These are phyloP conservation scores for Kalmusia sp. DNA, from an alignment of 2,329 filamentous ascomycete species.

Conservation along the genomic window DNA sequence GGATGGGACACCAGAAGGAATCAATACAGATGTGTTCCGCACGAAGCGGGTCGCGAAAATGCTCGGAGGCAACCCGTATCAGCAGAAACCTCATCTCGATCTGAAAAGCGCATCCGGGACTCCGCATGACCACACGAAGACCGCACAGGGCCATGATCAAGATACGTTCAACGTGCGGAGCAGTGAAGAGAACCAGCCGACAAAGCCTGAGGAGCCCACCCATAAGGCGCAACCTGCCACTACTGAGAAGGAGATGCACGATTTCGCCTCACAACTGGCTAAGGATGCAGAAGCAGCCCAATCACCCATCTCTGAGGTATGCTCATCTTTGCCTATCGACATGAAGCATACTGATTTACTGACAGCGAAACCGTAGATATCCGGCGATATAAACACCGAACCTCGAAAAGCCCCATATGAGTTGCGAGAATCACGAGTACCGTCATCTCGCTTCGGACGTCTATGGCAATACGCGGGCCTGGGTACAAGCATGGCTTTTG, in stretches of 20 bases:
- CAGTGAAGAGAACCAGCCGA: constrained; percentile 20
- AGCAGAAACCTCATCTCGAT: constrained; percentile 41
- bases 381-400: constrained; percentile 30
- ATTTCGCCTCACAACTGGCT: constrained; percentile 56
- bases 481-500: constrained; percentile 93
- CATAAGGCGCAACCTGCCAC: constrained; percentile 17
- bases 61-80: constrained; percentile 56
- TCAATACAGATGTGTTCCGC: constrained; percentile 68
- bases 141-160: constrained; percentile 47
- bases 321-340: not conserved
- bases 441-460: constrained; percentile 83
- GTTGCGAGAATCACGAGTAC: constrained; percentile 88
- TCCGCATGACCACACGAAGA: constrained; percentile 47
- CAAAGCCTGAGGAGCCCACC: constrained; percentile 14
- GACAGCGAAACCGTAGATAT: constrained; percentile 50
- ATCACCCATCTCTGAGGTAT: constrained; percentile 37
- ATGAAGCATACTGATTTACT: constrained; percentile 52
- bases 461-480: constrained; percentile 95
- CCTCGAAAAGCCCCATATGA: constrained; percentile 61
- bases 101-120: constrained; percentile 40
- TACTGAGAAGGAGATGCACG: constrained; percentile 49
- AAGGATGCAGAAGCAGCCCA: constrained; percentile 47
- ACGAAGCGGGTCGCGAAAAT: constrained; percentile 65
- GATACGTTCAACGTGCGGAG: constrained; percentile 42
- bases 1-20: constrained; percentile 61